phyloP scores from a whole-genome alignment of 116 monocot genomes.

The Trichopus zeylanicus region DNA sequence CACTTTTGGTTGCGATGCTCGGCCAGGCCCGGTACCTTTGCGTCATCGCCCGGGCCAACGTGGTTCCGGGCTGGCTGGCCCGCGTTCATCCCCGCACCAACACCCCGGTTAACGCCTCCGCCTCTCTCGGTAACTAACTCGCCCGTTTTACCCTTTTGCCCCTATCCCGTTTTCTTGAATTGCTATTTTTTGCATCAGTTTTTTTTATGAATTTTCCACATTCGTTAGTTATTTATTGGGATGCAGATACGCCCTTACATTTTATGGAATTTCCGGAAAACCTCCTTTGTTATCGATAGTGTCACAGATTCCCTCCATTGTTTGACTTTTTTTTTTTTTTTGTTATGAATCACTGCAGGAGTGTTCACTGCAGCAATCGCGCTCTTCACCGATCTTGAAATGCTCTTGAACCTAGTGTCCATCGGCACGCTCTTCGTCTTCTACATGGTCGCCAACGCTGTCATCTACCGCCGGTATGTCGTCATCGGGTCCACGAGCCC shows the following conservation, averaged over 20 bases:
- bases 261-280: no score
- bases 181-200: no score
- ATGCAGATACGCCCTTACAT: no score
- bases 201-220: no score
- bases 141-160: neutral
- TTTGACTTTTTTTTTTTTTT: neutral
- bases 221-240: no score
- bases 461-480: constrained; percentile 76
- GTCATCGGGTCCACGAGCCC: constrained; percentile 27
- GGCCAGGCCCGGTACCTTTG: constrained; percentile 94
- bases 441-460: constrained; percentile 94
- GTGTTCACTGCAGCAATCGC: constrained; percentile 50
- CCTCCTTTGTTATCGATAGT: no score
- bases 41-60: constrained; percentile 71
- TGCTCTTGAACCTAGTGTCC: constrained; percentile 76
- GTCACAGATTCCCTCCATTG: no score
- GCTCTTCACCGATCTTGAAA: constrained; percentile 63
- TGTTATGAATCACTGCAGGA: constrained; percentile 12
- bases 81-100: constrained; percentile 44
- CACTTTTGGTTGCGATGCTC: constrained; percentile 71
- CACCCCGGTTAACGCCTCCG: constrained; percentile 84
- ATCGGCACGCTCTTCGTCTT: constrained; percentile 94
- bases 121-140: constrained; percentile 46
- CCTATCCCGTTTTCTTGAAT: no score
- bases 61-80: constrained; percentile 69